Base-by-base conservation (phyloP, 176 grass and related monocot species). In the Oryza meridionalis region DNA sequence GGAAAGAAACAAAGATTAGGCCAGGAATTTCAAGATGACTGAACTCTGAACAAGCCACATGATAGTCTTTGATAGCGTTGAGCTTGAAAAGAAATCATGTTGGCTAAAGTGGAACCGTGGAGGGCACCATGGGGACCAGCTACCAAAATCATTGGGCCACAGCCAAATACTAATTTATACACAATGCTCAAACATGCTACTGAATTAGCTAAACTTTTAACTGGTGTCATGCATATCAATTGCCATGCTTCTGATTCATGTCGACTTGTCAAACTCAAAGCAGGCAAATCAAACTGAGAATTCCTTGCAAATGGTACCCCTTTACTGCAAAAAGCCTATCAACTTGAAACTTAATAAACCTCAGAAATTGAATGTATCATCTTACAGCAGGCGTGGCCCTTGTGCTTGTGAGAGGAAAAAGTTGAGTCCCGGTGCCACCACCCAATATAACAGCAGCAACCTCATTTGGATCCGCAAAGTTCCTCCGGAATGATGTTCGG, bases 301-400 rank as follows among this genome's bases (percentile, higher is more conserved):
- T 44, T 59, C 72, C 53, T 43, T 62, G 46, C 32, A 59, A 78
- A 27, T 8, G 24, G 35, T 64, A 25, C 65, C 11, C 21, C 40
- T 42, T 63, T 75, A 16, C n/a, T 51, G 11, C 16, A 32, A 11
- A 4, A 40, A 84, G 1, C 17, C 24, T 11, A 83, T 37, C 45
- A 65, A 77, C 66, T 32, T 82, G 65, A 47, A 69, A 25, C 13
- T 32, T 37, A 35, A 35, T 35, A 35, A 35, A 35, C 33, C 33
- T 35, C 33, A 21, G 26, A 21, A 10, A 4, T 45, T 32, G 40
- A 35, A 55, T 46, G 19, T 29, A 31, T 33, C 3, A 73, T 80
- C 91, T 88, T 94, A 99, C 96, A 81, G 93, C 93, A 59, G 96
- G 96, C 14, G 96, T 99, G 31, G 93, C 96, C 55, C 96, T 95